phyloP scores from a whole-genome alignment of 495 filamentous ascomycete genomes.

The Lentithecium fluviatile region DNA sequence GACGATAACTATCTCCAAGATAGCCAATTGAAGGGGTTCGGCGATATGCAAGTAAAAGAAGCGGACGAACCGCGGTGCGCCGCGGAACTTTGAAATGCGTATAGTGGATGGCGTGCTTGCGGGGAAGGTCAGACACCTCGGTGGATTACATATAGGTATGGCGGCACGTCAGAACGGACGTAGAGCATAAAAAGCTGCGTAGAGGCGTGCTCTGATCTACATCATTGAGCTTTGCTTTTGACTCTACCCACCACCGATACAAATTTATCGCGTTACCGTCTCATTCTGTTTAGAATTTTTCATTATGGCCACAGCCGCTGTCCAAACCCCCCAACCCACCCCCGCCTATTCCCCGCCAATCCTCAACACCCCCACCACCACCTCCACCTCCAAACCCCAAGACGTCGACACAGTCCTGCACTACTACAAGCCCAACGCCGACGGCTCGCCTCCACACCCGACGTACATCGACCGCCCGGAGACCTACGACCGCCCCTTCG shows the following conservation, averaged over 20 bases:
- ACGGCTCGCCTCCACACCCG: conserved; percentile 63
- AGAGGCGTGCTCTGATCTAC: no score
- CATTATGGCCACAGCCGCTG: conserved; percentile 46
- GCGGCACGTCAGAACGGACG: not conserved
- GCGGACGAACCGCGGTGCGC: not conserved
- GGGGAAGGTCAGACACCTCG: conserved; percentile 1
- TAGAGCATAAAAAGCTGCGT: conserved; percentile 1
- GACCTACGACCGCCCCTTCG: conserved; percentile 53
- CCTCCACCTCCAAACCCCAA: conserved; percentile 49
- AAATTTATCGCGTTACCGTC: no score
- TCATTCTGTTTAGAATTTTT: not conserved
- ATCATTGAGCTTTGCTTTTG: no score
- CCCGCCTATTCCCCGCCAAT: conserved; percentile 23
- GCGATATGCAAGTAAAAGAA: no score
- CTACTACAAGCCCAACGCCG: conserved; percentile 65
- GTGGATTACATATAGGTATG: not conserved
- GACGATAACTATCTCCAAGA: no score
- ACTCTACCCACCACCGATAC: no score
- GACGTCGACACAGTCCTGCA: conserved; percentile 61
- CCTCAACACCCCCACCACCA: conserved; percentile 7
- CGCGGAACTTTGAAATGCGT: no score
- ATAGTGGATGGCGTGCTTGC: conserved; percentile 1
- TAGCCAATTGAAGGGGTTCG: no score
- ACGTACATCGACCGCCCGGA: conserved; percentile 63
- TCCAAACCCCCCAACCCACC: conserved; percentile 40